phyloP scores from a whole-genome alignment of 2,329 filamentous ascomycete genomes.

The Fusarium decemcellulare region DNA sequence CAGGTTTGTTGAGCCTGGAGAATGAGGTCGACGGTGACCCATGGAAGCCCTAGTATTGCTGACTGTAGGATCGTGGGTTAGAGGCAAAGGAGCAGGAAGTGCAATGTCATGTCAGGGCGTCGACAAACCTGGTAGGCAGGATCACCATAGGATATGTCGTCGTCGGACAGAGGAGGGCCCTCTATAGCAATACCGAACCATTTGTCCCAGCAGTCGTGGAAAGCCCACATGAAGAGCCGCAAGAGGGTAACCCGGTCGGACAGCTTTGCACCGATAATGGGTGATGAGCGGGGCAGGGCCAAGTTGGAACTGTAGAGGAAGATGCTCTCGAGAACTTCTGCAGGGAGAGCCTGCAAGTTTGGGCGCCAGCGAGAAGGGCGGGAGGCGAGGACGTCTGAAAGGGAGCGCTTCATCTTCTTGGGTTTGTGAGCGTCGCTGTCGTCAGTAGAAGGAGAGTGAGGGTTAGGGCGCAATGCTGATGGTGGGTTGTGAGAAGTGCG shows the following conservation, averaged over 20 bases:
- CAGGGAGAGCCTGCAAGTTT: constrained; percentile 58
- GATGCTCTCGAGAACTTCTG: constrained; percentile 68
- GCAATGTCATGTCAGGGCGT: background rate
- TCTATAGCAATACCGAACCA: constrained; percentile 51
- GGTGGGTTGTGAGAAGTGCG: constrained; percentile 28
- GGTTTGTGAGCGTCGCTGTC: constrained; percentile 10
- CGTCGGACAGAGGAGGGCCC: constrained; percentile 4
- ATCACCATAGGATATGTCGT: constrained; percentile 51
- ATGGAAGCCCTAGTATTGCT: constrained; percentile 59
- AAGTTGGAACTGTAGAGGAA: constrained; percentile 65
- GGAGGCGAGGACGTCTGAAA: constrained; percentile 49
- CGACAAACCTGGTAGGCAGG: constrained; percentile 60
- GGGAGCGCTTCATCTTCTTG: constrained; percentile 48
- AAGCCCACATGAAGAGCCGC: constrained; percentile 54
- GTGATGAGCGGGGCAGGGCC: constrained; percentile 61
- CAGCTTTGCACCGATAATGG: constrained; percentile 61
- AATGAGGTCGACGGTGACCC: constrained; percentile 62
- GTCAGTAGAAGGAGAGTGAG: background rate
- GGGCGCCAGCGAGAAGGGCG: constrained; percentile 45
- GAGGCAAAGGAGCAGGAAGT: background rate
- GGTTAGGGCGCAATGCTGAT: constrained; percentile 9
- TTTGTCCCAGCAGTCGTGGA: constrained; percentile 56
- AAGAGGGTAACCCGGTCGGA: constrained; percentile 57
- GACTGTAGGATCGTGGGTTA: constrained; percentile 51
- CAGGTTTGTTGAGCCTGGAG: constrained; percentile 64